Conservation (phyloP, 495 filamentous ascomycete genomes). For the Penicillium turbatum region DNA sequence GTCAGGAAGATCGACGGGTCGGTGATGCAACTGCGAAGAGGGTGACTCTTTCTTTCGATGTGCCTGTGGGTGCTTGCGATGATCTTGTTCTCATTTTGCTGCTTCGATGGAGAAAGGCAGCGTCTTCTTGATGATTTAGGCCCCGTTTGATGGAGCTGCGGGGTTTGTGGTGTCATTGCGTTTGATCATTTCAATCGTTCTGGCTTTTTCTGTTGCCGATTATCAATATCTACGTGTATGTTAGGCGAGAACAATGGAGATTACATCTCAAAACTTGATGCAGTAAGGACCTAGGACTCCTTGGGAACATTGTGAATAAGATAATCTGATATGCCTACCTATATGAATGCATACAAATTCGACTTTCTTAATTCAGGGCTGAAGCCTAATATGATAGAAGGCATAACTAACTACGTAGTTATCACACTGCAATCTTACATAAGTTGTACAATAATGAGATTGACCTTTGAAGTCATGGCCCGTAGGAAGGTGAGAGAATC, state of each 20-base stretch:
- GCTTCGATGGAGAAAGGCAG: neutral
- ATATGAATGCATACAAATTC: no score
- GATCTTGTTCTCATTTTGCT: neutral
- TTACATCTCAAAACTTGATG: neutral
- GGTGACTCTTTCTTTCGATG: neutral
- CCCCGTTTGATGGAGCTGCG: conserved; percentile 7
- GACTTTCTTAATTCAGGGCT: no score
- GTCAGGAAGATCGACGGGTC: neutral
- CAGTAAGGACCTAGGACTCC: neutral
- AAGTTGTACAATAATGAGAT: neutral
- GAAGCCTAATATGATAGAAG: neutral
- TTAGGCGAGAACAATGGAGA: neutral
- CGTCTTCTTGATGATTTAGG: neutral
- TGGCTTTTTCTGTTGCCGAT: neutral
- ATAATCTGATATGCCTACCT: no score
- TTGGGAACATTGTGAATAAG: neutral
- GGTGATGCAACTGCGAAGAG: neutral
- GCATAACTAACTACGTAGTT: no score
- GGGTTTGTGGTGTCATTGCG: neutral
- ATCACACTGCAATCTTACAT: neutral
- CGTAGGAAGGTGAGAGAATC: neutral
- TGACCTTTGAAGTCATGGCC: neutral
- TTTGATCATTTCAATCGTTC: neutral
- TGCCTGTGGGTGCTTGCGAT: neutral
- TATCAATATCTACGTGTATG: neutral